These are phyloP conservation scores for Hansenula lynferdii DNA, from an alignment of 1,139 yeast species.

Conservation along the genomic window DNA sequence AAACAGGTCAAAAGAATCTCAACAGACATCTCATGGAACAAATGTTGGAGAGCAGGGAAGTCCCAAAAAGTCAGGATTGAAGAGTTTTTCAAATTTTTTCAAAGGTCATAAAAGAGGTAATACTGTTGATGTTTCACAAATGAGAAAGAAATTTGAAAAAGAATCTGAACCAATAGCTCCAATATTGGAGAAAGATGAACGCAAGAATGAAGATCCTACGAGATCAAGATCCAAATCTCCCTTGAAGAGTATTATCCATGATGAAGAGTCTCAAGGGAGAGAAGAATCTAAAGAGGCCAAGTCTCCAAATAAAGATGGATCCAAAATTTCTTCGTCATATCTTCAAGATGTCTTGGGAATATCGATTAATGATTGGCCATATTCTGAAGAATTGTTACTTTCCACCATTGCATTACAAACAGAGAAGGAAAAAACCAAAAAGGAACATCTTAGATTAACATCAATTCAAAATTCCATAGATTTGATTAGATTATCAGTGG, in stretches of 20 bases:
- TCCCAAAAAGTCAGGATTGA: background rate
- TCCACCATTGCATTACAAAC: conserved; percentile 36
- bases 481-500: conserved; percentile 34
- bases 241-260: too few relatives aligned
- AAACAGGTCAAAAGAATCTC: background rate
- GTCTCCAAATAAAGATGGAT: too few relatives aligned
- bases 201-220: too few relatives aligned
- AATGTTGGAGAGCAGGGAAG: background rate
- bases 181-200: too few relatives aligned
- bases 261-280: too few relatives aligned
- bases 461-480: conserved; percentile 34
- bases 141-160: background rate
- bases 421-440: conserved; percentile 44
- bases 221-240: background rate
- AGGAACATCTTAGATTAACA: conserved; percentile 33
- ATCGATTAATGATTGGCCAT: conserved; percentile 29
- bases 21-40: background rate
- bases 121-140: too few relatives aligned
- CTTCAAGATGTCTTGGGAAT: conserved; percentile 10
- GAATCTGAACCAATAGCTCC: too few relatives aligned
- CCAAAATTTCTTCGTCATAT: too few relatives aligned
- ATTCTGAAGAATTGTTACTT: conserved; percentile 33
- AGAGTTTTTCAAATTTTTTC: background rate
- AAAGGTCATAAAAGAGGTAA: conserved; percentile 12
- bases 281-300: too few relatives aligned